These are phyloP conservation scores for Chimonanthus praecox DNA, from an alignment of 164 flowering plant genomes.

Conservation along the genomic window DNA sequence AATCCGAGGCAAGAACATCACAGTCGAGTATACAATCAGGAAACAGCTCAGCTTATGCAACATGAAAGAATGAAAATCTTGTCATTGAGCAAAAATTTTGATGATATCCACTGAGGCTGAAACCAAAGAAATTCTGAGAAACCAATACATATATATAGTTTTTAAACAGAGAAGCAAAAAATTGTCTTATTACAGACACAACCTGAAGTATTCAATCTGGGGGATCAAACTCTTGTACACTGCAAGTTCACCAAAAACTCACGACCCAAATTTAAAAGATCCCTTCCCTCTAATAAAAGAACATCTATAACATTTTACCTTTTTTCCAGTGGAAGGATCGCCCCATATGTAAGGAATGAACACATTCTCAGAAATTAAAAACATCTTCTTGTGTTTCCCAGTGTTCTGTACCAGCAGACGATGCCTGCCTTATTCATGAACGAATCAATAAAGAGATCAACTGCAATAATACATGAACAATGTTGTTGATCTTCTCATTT, in stretches of 20 bases:
- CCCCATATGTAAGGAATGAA: neutral
- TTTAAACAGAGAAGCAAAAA: neutral
- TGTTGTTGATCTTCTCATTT: constrained; percentile 17
- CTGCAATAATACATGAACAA: constrained; percentile 23
- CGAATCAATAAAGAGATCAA: constrained; percentile 24
- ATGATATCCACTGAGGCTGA: no score
- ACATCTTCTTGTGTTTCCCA: neutral
- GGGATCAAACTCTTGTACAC: no score
- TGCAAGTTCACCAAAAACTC: no score
- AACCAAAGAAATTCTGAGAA: no score
- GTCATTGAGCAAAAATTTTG: no score
- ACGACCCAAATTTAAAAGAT: no score
- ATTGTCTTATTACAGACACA: neutral
- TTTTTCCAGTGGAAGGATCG: neutral
- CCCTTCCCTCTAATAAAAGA: neutral
- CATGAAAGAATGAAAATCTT: no score
- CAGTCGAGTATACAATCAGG: no score
- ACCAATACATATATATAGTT: neutral
- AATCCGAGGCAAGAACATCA: no score
- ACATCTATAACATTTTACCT: neutral
- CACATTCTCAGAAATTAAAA: neutral
- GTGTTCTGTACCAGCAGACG: constrained; percentile 8
- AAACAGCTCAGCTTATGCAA: no score
- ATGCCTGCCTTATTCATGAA: constrained; percentile 21
- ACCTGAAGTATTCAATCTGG: neutral